phyloP scores from a whole-genome alignment of 2,329 filamentous ascomycete genomes.

The Knoxdaviesia proteae region DNA sequence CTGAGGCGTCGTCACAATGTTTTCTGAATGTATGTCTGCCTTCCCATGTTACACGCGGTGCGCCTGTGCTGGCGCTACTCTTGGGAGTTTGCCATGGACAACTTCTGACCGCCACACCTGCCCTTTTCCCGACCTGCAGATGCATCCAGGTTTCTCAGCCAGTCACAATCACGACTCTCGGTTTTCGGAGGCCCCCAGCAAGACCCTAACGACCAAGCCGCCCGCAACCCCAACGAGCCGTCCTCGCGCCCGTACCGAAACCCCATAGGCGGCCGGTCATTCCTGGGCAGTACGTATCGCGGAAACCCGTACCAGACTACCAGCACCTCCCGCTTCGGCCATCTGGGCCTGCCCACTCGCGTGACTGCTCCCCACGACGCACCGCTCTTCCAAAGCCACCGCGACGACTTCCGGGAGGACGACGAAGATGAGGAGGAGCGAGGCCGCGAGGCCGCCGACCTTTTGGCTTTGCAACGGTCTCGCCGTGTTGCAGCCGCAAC shows the following conservation, averaged over 20 bases:
- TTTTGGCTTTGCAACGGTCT: conserved; percentile 78
- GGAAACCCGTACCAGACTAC: conserved; percentile 58
- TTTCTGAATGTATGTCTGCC: conserved; percentile 60
- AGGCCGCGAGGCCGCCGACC: conserved; percentile 79
- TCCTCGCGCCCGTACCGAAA: conserved; percentile 14
- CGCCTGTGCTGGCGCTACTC: not conserved
- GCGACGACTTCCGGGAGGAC: conserved; percentile 81
- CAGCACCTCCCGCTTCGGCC: conserved; percentile 50
- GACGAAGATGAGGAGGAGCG: conserved; percentile 81
- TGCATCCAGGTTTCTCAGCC: conserved; percentile 87
- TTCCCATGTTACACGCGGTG: not conserved
- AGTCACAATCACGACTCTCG: conserved; percentile 82
- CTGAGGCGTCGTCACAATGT: conserved; percentile 16
- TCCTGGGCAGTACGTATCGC: conserved; percentile 22
- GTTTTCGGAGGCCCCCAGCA: conserved; percentile 29
- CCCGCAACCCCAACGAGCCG: conserved; percentile 13
- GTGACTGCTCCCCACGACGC: conserved; percentile 55
- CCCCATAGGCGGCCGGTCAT: conserved; percentile 17
- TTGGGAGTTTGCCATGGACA: conserved; percentile 3
- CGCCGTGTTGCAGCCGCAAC: conserved; percentile 72
- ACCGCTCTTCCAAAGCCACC: conserved; percentile 81
- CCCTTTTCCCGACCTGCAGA: conserved; percentile 28
- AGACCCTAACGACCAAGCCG: conserved; percentile 24
- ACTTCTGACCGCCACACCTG: not conserved
- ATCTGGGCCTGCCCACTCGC: conserved; percentile 53